Evolutionary conservation across 148 eudicot species (phyloP), one percentile per base, ranked within the genome.

Genomic region (Rhododendron vialii): DNA sequence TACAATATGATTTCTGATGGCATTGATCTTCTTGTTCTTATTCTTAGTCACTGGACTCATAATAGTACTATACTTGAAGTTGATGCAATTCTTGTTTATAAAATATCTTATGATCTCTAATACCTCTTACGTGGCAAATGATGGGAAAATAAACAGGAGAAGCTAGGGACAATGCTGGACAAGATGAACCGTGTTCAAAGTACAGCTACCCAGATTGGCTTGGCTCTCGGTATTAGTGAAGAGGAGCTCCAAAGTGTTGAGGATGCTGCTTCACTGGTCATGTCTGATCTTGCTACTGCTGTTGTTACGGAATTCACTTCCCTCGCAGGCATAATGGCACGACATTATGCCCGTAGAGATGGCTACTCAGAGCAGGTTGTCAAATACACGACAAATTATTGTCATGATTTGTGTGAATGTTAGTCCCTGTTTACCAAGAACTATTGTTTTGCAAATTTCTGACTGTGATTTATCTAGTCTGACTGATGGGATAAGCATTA

Each of bases 251-350:
- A 87, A 86, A 91, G 87, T 82, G 84, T 91, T 41, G 85, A 89
- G 86, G 94, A 91, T 69, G 99, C 99, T 89, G 98, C 98, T 85
- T 92, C 98, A 41, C 92, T 97, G 87, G 98, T 93, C 71, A 94
- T 97, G 99, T 93, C 96, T 53, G 99, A 97, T 90, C 99, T 97
- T 88, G 93, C 98, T 41, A 94, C 98, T 88, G 93, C 99, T 85
- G 99, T 97, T 89, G 99, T 97, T 82, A 94, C 93, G 5, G 99
- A 97, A 84, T 95, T 97, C 86, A 97, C 99, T 85, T 91, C 99
- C 55, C 91, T 97, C 36, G 88, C 98, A 14, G 99, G 99, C 83
- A 91, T 93, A 87, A 95, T 97, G 99, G 99, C 95, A 24, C 96
- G 95, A 4, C 98, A 97, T 86, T 95, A 97, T 93, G 99, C 99